These are phyloP conservation scores for Tetracentron sinense DNA, from an alignment of 164 flowering plant genomes.

Conservation along the genomic window DNA sequence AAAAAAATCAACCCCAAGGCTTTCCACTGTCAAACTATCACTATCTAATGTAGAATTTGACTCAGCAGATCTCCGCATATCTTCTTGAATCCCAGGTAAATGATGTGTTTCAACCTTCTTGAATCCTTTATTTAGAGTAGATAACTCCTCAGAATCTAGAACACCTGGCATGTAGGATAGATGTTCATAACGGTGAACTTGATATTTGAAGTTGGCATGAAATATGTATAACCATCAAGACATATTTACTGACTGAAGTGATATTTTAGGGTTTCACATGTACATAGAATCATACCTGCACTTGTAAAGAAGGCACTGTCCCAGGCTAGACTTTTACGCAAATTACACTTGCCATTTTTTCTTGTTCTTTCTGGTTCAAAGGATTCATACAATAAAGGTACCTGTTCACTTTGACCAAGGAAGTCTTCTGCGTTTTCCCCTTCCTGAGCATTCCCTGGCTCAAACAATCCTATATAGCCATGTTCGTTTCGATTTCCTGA, in stretches of 20 bases:
- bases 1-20: constrained; percentile 70
- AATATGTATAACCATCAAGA: neutral
- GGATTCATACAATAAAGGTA: constrained; percentile 30
- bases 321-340: constrained; percentile 99
- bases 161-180: constrained; percentile 47
- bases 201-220: neutral
- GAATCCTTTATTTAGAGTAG: constrained; percentile 55
- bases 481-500: constrained; percentile 11
- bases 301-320: constrained; percentile 88
- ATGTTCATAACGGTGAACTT: neutral
- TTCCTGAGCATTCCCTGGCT: constrained; percentile 13
- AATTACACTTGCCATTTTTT: constrained; percentile 53
- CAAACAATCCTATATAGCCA: constrained; percentile 15
- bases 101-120: constrained; percentile 29
- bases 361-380: constrained; percentile 32
- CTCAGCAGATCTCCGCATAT: constrained; percentile 55
- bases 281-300: constrained; percentile 45
- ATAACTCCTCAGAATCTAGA: constrained; percentile 83
- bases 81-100: constrained; percentile 81
- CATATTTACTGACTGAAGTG: neutral
- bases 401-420: constrained; percentile 15
- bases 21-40: constrained; percentile 56
- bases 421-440: constrained; percentile 5
- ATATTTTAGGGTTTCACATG: neutral
- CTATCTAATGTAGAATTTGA: constrained; percentile 69